Conservation (phyloP, 148 eudicot species). For the Rhododendron ferrugineum region DNA sequence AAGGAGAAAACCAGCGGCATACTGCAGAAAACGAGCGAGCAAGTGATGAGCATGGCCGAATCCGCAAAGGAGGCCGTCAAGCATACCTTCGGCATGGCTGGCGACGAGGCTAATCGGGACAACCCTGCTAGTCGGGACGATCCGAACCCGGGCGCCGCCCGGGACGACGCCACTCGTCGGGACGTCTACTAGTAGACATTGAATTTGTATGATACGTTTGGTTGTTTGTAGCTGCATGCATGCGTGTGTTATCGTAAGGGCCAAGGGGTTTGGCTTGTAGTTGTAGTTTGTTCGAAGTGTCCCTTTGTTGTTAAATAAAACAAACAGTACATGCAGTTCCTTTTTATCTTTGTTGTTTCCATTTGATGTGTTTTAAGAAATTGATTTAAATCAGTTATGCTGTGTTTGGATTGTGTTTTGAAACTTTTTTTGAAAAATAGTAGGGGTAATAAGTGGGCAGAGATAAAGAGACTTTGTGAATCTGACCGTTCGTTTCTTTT, state of each 20-base stretch:
- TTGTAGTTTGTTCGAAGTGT: neutral
- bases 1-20: constrained; percentile 60
- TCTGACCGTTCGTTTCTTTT: too few relatives aligned
- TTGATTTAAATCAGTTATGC: too few relatives aligned
- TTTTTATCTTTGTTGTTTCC: neutral
- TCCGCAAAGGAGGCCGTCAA: constrained; percentile 66
- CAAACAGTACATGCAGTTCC: neutral
- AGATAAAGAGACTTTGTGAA: too few relatives aligned
- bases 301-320: neutral
- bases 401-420: too few relatives aligned
- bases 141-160: neutral
- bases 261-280: neutral
- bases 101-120: neutral
- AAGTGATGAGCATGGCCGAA: constrained; percentile 55
- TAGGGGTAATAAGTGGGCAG: too few relatives aligned
- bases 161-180: neutral
- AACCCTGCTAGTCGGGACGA: neutral
- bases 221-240: neutral
- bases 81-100: constrained; percentile 58
- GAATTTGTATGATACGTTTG: neutral
- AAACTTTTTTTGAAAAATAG: too few relatives aligned
- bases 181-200: neutral
- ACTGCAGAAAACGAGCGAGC: constrained; percentile 54
- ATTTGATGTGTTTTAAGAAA: too few relatives aligned
- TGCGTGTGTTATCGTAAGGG: neutral